Evolutionary conservation across 2,329 filamentous ascomycete species (phyloP), one percentile per base, ranked within the genome.

Genomic region (Sporothrix pallida): DNA sequence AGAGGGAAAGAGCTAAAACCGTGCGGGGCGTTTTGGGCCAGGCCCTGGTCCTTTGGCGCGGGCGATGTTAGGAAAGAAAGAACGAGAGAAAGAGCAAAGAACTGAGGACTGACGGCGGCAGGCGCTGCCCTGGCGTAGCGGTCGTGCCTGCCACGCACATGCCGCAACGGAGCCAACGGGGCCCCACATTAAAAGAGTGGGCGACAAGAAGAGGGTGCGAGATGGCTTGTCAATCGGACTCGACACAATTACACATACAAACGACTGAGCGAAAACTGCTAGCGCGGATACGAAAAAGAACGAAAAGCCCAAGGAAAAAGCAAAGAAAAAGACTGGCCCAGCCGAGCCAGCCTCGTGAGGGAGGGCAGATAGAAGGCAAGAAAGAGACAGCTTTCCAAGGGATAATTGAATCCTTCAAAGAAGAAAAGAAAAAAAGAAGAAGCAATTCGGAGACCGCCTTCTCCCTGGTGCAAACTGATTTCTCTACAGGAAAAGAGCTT

Each of bases 181-280:
- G 17, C n/a, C n/a, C 42, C 31, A 26, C 37, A 23, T 15, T 44
- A 26, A 12, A 23, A n/a, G 52, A 44, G 44, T 31, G 54, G 42
- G 15, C 52, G 17, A 12, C 31, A 26, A 26, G 23, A 26, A 26
- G 23, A 26, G 23, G 23, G 23, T 37, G 31, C 31, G 31, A 37
- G 31, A 37, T 37, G 31, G n/a, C 60, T 46, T 63, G 37, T 63
- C 15, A 63, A 63, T 67, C 48, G 26, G 48, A 69, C 37, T 50
- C 17, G 15, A 65, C 46, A 65, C 56, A 72, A 72, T 72, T 72
- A 72, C 70, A 72, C 70, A 72, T 72, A 63, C 70, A 72, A 72
- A 42, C 70, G n/a, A 71, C 69, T 56, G 42, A 60, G 44, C 42
- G 9, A 50, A 56, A 67, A 54, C 13, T 20, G 42, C 68, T 70